Evolutionary conservation across 148 eudicot genomes (phyloP).

Genomic region (Spergularia marina): DNA sequence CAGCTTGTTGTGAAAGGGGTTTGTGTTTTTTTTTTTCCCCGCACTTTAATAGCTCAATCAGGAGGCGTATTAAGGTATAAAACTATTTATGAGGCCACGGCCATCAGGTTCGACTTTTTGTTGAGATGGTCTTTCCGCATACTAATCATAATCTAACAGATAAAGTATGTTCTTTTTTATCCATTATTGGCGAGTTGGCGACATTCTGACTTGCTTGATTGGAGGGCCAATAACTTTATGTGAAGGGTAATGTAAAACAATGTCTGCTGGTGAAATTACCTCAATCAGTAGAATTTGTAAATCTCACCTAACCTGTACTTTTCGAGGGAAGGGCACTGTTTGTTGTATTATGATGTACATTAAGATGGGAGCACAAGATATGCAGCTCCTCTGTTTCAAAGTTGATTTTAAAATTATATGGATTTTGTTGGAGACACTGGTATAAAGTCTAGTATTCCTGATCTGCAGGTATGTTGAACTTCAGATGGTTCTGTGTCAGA

Average conservation of each 20-base stretch:
- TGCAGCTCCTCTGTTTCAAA: too few relatives aligned
- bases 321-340: too few relatives aligned
- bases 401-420: too few relatives aligned
- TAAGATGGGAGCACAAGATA: too few relatives aligned
- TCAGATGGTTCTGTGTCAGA: too few relatives aligned
- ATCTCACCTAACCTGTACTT: too few relatives aligned
- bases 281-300: too few relatives aligned
- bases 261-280: not conserved
- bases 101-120: not conserved
- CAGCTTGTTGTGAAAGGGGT: not conserved
- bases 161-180: not conserved
- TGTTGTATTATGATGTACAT: too few relatives aligned
- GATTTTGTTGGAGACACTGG: too few relatives aligned
- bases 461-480: too few relatives aligned
- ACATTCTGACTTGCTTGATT: not conserved
- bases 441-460: too few relatives aligned
- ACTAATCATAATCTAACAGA: not conserved
- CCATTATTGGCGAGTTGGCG: not conserved
- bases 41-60: not conserved
- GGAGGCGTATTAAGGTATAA: not conserved
- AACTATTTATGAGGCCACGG: not conserved
- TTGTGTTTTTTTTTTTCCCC: not conserved
- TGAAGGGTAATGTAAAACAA: not conserved
- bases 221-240: not conserved
- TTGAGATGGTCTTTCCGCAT: not conserved